Evolutionary conservation across 2,329 filamentous ascomycete species (phyloP).

Genomic region (Penicillium sp.): DNA sequence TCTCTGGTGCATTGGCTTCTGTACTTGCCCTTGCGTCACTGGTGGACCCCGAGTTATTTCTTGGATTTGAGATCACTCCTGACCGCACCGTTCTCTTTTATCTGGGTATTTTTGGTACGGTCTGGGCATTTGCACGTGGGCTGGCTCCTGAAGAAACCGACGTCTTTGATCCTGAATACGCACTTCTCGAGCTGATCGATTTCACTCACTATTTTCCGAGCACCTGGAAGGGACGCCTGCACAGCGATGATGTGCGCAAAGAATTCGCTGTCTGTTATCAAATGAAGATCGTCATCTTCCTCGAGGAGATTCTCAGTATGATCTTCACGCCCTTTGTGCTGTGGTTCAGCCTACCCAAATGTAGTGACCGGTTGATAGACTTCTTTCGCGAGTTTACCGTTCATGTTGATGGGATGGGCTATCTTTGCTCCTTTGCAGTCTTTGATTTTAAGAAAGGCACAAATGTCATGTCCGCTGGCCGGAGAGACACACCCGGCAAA

Average conservation of each 20-base stretch:
- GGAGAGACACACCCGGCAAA: slow-evolving; percentile 30
- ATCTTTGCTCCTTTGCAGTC: slow-evolving; percentile 95
- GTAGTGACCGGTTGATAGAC: slow-evolving; percentile 89
- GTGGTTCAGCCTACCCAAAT: slow-evolving; percentile 80
- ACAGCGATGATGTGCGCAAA: slow-evolving; percentile 86
- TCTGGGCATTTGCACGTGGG: slow-evolving; percentile 82
- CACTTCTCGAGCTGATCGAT: slow-evolving; percentile 82
- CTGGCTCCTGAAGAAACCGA: slow-evolving; percentile 83
- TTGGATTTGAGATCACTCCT: slow-evolving; percentile 86
- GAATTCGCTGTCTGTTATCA: slow-evolving; percentile 93
- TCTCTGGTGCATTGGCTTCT: slow-evolving; percentile 81
- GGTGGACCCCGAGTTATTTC: slow-evolving; percentile 86
- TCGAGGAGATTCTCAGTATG: slow-evolving; percentile 90
- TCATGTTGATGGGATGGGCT: slow-evolving; percentile 92
- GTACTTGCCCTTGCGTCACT: slow-evolving; percentile 81
- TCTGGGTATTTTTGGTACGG: slow-evolving; percentile 74
- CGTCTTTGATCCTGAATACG: slow-evolving; percentile 89
- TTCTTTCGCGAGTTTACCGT: slow-evolving; percentile 98
- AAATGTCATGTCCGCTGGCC: slow-evolving; percentile 50
- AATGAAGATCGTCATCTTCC: slow-evolving; percentile 84
- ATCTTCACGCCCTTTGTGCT: slow-evolving; percentile 88
- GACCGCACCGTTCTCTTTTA: slow-evolving; percentile 91
- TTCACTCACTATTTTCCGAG: slow-evolving; percentile 90
- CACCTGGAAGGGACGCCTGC: slow-evolving; percentile 85
- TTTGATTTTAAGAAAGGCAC: slow-evolving; percentile 92